Conservation (phyloP, 495 filamentous ascomycete species). For the Neurospora pannonica region DNA sequence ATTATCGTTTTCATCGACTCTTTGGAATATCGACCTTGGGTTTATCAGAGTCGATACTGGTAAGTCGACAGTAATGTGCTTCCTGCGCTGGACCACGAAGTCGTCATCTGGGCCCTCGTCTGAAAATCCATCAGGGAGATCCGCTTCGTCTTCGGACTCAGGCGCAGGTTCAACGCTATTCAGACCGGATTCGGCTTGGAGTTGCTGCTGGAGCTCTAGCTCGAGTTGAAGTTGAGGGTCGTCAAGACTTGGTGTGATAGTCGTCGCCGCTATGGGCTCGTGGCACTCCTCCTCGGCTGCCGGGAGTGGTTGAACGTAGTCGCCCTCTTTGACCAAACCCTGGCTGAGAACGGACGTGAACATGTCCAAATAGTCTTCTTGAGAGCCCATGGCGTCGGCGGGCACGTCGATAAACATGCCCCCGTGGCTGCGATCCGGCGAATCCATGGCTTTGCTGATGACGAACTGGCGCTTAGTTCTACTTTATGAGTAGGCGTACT, state of each 20-base stretch:
- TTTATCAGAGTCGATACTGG: constrained; percentile 14
- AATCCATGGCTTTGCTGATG: background rate
- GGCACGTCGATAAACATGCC: background rate
- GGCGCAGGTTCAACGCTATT: background rate
- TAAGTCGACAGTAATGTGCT: constrained; percentile 11
- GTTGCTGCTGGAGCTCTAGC: background rate
- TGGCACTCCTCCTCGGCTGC: background rate
- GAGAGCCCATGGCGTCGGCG: background rate
- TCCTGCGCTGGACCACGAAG: background rate
- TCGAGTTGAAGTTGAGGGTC: background rate
- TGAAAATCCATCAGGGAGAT: background rate
- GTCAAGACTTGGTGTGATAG: background rate
- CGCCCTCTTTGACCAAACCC: background rate
- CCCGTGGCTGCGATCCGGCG: background rate
- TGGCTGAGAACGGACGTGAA: background rate
- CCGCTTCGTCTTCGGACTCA: background rate
- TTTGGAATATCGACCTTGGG: constrained; percentile 6
- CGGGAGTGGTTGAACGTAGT: background rate
- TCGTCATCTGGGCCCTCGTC: background rate
- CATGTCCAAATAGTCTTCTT: background rate
- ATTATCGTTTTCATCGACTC: constrained; percentile 1
- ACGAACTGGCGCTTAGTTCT: background rate
- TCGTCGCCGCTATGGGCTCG: background rate
- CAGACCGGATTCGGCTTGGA: background rate
- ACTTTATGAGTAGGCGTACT: background rate